These are phyloP conservation scores for Sarocladiaceae sp. DNA, from an alignment of 2,329 filamentous ascomycete genomes.

Conservation along the genomic window DNA sequence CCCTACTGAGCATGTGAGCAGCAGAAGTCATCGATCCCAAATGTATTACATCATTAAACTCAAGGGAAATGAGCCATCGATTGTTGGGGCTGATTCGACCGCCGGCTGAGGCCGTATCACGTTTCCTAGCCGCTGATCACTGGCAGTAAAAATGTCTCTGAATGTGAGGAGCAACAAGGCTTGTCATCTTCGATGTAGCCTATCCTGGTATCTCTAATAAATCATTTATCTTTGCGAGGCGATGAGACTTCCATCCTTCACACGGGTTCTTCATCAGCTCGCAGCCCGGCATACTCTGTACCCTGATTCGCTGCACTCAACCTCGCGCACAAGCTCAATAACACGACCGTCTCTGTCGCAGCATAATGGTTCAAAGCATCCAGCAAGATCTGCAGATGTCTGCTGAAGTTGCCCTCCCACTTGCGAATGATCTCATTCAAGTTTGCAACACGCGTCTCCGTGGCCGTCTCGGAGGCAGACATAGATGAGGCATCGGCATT, in stretches of 20 bases:
- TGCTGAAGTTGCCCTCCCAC: constrained; percentile 89
- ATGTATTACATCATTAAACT: too few species aligned
- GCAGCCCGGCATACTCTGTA: constrained; percentile 57
- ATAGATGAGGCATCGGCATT: constrained; percentile 28
- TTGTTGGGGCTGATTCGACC: too few species aligned
- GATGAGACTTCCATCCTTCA: constrained; percentile 8
- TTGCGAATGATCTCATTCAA: constrained; percentile 83
- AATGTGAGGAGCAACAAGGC: too few species aligned
- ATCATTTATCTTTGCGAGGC: too few species aligned
- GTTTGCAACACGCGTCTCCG: constrained; percentile 59
- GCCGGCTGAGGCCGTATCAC: too few species aligned
- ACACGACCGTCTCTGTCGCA: constrained; percentile 91
- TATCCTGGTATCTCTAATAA: too few species aligned
- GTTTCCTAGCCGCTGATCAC: too few species aligned
- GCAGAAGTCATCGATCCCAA: too few species aligned
- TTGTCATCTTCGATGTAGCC: too few species aligned
- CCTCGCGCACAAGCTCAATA: constrained; percentile 81
- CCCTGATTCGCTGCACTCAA: constrained; percentile 79
- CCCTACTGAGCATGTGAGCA: too few species aligned
- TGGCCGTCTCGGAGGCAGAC: constrained; percentile 27
- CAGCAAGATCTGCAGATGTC: constrained; percentile 88
- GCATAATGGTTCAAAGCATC: constrained; percentile 97
- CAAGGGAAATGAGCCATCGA: too few species aligned
- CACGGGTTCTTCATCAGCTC: constrained; percentile 51
- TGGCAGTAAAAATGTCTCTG: too few species aligned